Base-by-base conservation (phyloP, 441 rosid species). In the Brassica balearica region DNA sequence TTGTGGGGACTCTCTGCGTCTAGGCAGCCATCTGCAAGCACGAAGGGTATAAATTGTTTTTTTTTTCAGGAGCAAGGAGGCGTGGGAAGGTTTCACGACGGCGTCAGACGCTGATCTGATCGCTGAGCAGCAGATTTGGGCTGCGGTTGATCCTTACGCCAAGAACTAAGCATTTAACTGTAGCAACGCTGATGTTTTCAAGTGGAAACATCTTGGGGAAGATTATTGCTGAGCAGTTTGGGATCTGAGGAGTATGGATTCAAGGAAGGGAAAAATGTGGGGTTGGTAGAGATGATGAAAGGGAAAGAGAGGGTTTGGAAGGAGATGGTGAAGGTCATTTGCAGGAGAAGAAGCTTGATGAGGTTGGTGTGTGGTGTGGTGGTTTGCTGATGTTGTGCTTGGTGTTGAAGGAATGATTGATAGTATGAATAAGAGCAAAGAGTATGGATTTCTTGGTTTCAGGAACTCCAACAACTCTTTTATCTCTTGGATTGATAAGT, bases 1-100 rank as follows among this genome's bases (percentile, higher is more conserved):
- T 88, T 0, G 38, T 91, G 2, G 90, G 93, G 10, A 80, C 89
- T 3, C 85, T 92, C 25, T 89, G 95, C 73, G 91, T 80, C 3
- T 92, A 92, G 66, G 97, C 98, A 1, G 82, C 92, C 0, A 89
- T 94, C 58, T 91, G 97, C 69, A 92, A 94, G 83, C 92, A 87
- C 14, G 86, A 89, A 73, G 89, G 88, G 2, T 23, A 69, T 53
- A 90, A 90, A 0, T 62, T 94, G 48, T 4, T 46, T 10, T 12
- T 10, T 11, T 48, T 25, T 92, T 91, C 20, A 96, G 96, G 46
- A 82, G 85, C 25, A 87, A 88, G 74, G 75, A 36, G 3, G 81
- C 87, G 1, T 94, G 97, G 96, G 89, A 92, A 22, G 66, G 89
- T 10, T 92, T 87, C 81, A 67, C 81, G 0, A 8, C 66, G 0